phyloP scores from a whole-genome alignment of 345 rosid species.

The Microcos paniculata region DNA sequence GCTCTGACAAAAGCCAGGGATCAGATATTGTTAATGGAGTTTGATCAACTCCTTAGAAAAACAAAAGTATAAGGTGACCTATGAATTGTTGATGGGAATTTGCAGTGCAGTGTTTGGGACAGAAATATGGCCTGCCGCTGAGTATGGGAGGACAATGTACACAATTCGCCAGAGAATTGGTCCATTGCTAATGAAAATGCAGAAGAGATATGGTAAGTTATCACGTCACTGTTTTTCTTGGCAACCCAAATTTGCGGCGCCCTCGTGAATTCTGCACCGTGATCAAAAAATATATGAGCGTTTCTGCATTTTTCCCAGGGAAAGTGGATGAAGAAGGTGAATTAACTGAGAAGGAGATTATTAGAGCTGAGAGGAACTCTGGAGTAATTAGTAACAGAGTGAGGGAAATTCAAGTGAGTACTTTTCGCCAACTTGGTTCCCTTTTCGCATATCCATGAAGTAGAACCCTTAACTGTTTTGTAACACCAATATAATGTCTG shows the following conservation, averaged over 20 bases:
- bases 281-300: neutral
- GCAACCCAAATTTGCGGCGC: neutral
- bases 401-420: slow-evolving; percentile 87
- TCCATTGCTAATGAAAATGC: slow-evolving; percentile 87
- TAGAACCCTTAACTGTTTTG: neutral
- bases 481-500: slow-evolving; percentile 13
- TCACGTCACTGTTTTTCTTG: neutral
- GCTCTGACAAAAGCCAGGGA: neutral
- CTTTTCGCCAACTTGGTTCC: neutral
- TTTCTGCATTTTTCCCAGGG: slow-evolving; percentile 40
- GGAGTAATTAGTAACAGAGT: slow-evolving; percentile 78
- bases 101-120: slow-evolving; percentile 99
- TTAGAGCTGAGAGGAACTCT: slow-evolving; percentile 92
- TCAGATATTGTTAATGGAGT: neutral
- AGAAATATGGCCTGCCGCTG: slow-evolving; percentile 98
- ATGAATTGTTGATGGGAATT: slow-evolving; percentile 28
- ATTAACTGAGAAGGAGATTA: slow-evolving; percentile 83
- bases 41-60: neutral
- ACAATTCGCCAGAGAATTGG: slow-evolving; percentile 93
- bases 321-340: slow-evolving; percentile 66
- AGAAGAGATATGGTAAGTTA: slow-evolving; percentile 71
- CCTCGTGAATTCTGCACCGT: neutral
- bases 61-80: slow-evolving; percentile 22
- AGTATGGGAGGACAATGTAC: slow-evolving; percentile 97
- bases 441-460: neutral